phyloP scores from a whole-genome alignment of 495 filamentous ascomycete genomes.

The Penicillium desertorum region DNA sequence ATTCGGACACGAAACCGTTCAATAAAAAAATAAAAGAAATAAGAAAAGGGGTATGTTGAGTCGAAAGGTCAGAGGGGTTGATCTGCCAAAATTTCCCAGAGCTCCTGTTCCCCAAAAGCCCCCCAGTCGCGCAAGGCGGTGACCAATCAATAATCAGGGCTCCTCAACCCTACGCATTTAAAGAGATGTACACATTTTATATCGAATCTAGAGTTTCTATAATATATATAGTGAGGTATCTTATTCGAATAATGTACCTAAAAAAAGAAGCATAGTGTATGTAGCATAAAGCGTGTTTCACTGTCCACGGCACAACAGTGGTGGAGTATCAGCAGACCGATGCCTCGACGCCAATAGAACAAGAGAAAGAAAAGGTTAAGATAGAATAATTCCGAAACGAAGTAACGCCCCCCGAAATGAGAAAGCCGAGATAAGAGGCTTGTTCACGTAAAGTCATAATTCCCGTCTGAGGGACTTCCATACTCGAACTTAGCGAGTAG shows the following conservation, averaged over 20 bases:
- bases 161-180: constrained; percentile 27
- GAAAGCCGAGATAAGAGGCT: constrained; percentile 14
- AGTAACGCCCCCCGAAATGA: constrained; percentile 1
- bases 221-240: neutral
- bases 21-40: constrained; percentile 14
- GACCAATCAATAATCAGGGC: constrained; percentile 28
- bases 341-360: constrained; percentile 7
- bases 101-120: constrained; percentile 37
- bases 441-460: constrained; percentile 42
- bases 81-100: constrained; percentile 52
- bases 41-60: constrained; percentile 29
- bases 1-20: constrained; percentile 23
- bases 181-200: constrained; percentile 3
- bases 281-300: neutral
- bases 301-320: constrained; percentile 1
- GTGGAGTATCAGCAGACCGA: constrained; percentile 8
- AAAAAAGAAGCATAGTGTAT: neutral
- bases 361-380: neutral
- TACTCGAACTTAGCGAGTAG: constrained; percentile 47
- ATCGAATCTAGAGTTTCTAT: neutral
- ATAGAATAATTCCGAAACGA: neutral
- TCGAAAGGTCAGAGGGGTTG: constrained; percentile 33
- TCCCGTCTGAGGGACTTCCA: constrained; percentile 41
- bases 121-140: constrained; percentile 38
- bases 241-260: neutral